Base-by-base conservation (phyloP, 2,329 filamentous ascomycete species). In the Fusarium sp. region DNA sequence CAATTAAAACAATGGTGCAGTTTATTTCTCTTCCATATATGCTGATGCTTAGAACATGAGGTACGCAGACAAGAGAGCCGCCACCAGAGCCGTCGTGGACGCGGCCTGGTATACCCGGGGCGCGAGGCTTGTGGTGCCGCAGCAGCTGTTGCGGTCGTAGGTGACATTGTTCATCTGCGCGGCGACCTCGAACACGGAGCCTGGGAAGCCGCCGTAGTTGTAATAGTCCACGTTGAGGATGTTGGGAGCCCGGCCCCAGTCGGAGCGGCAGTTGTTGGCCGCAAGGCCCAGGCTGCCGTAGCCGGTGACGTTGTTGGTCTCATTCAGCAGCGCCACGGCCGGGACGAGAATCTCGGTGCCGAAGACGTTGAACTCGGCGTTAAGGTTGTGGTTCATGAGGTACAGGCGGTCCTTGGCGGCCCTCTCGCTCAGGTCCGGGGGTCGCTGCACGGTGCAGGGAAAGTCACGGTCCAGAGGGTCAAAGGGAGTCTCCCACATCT, bases 401-500 rank as follows among this genome's bases (percentile, higher is more conserved):
- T 93, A 96, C 76, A 96, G 82, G 39, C 88, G 83, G 28, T 88
- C 80, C 55, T 80, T 79, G 1, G 86, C 84, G 0, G 85, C 83
- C 3, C 82, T 76, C 0, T 74, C 71, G 3, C 78, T 70, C 54
- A 96, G 78, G 39, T 85, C 79, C 0, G 91, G 91, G 1, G 93
- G 93, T 0, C 93, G 88, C 72, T 97, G 86, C 34, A 88, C 82
- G 0, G 80, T 88, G 78, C 93, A 97, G 0, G 93, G 92, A 74
- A 97, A 96, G 1, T 75, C 74, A 44, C 77, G 77, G 72, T 87
- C 74, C 13, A 76, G 72, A 4, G 87, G 92, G 49, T 92, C 91
- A 73, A 96, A 97, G 0, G 91, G 91, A 1, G 93, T 94, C 78
- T 97, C 92, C 91, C 91, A 97, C 78, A 96, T 85, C 72, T 96